Conservation (phyloP, 2,329 filamentous ascomycete genomes). For the Colletotrichum musicola region DNA sequence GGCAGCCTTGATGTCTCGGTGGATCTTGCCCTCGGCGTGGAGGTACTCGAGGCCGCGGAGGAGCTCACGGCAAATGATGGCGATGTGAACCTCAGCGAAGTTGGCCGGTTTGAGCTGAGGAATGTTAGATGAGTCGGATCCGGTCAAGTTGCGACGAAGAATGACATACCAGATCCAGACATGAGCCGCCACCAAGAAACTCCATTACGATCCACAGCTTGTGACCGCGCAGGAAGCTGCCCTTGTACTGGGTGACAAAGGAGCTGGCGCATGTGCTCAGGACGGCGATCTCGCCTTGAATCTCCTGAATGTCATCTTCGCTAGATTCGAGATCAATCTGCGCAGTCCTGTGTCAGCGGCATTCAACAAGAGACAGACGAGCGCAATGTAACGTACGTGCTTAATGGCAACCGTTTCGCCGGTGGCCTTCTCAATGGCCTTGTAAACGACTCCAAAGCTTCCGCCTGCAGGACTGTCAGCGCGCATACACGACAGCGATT, state of each 20-base stretch:
- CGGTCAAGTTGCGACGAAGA: constrained; percentile 39
- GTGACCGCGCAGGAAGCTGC: constrained; percentile 93
- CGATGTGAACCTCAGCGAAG: constrained; percentile 91
- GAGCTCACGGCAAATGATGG: constrained; percentile 93
- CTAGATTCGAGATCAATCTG: constrained; percentile 99
- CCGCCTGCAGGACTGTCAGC: constrained; percentile 70
- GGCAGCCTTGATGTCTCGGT: constrained; percentile 96
- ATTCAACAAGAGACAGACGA: background rate
- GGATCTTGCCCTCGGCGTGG: constrained; percentile 94
- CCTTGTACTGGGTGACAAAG: constrained; percentile 95
- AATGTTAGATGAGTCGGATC: constrained; percentile 47
- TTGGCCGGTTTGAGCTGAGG: constrained; percentile 86
- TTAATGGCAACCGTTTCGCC: constrained; percentile 97
- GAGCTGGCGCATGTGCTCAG: constrained; percentile 94
- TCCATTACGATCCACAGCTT: constrained; percentile 99
- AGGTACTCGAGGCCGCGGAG: constrained; percentile 92
- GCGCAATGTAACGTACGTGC: constrained; percentile 73
- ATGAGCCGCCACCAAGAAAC: constrained; percentile 94
- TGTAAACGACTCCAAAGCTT: constrained; percentile 97
- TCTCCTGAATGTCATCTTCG: constrained; percentile 98
- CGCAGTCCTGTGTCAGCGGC: background rate
- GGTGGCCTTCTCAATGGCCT: constrained; percentile 90
- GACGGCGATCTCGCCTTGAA: constrained; percentile 96
- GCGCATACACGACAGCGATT: background rate
- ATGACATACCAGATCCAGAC: constrained; percentile 83